A percentile compares a stretch with the other conserved stretches of the same genome.
Conservation (phyloP, 176 grass and related monocot species). For the Bolboschoenus planiculmis region DNA sequence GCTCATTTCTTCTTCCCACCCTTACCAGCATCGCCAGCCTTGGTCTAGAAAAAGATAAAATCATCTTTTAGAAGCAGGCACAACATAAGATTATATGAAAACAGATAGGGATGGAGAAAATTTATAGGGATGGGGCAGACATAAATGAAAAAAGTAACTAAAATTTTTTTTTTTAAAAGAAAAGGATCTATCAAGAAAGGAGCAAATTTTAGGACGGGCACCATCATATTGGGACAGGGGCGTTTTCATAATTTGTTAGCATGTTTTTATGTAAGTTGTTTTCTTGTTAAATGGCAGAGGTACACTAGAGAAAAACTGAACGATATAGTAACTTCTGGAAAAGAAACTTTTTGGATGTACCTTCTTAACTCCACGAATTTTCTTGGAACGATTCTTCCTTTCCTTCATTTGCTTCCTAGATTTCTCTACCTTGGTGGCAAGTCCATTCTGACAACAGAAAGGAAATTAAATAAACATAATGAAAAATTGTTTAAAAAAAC, state of each 20-base stretch:
- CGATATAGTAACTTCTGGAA: neutral
- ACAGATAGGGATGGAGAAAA: neutral
- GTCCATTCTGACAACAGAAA: slow-evolving; percentile 52
- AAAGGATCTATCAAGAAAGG: neutral
- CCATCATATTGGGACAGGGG: neutral
- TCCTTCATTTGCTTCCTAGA: slow-evolving; percentile 99
- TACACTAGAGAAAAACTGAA: neutral
- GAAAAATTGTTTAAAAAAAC: neutral
- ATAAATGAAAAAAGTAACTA: neutral
- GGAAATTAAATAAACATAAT: slow-evolving; percentile 8
- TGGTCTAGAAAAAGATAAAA: neutral
- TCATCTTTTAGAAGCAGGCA: neutral
- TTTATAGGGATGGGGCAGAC: neutral
- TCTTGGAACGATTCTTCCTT: slow-evolving; percentile 76
- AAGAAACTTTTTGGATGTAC: neutral
- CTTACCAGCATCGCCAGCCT: slow-evolving; percentile 17
- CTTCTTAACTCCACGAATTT: slow-evolving; percentile 88
- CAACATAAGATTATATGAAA: neutral
- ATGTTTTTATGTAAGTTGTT: neutral
- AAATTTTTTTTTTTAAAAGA: no score
- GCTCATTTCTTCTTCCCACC: slow-evolving; percentile 6
- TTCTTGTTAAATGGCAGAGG: neutral
- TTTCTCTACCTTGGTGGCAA: slow-evolving; percentile 91
- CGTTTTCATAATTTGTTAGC: neutral
- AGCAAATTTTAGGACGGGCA: neutral